Base-by-base conservation (phyloP, 1,284 basidiomycete species). In the Rhodotorula sp. region DNA sequence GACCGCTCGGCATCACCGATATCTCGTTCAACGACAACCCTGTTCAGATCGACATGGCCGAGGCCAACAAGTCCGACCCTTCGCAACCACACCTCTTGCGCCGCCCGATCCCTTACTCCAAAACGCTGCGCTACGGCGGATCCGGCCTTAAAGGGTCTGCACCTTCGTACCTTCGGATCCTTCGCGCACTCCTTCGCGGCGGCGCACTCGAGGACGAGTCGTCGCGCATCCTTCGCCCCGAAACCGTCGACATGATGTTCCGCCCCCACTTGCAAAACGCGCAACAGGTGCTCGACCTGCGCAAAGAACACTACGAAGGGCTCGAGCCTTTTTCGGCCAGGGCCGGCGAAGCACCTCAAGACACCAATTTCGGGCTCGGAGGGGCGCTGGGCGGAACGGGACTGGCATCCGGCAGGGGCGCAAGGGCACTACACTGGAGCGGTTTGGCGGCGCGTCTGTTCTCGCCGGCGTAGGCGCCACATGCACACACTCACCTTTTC, bases 241-340 rank as follows among this genome's bases (percentile, higher is more conserved):
- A 53, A 41, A 69, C 71, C 34, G 74, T 75, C 42, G 64, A 73
- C n/a, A 7, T 42, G 9, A 75, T 73, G 74, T 75, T 75, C n/a
- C n/a, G 42, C 46, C 55, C 61, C 23, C 66, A 67, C 48, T 23
- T 67, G 21, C 19, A 25, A 21, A 42, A 55, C 41, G 59, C n/a
- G 48, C 8, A 45, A 21, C 34, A 52, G 27, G 55, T 14, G 25
- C 21, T 17, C n/a, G 23, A 44, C 17, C 7, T 58, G 45, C 25
- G 49, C 42, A 14, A 42, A 13, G n/a, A 46, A 25, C 25, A 58
- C 48, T 41, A 3, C 23, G 19, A 19, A 49, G 48, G 49, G 12
- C 50, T 54, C 12, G 55, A 62, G 17, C 66, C 66, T 13, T 62
- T 67, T 23, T 27, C 41, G 3, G 23, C 48, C 19, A 21, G 10